Percentiles rank a stretch among this genome's conserved stretches.
Conservation (phyloP, 768 basidiomycete species). For the Boletus speciosus region DNA sequence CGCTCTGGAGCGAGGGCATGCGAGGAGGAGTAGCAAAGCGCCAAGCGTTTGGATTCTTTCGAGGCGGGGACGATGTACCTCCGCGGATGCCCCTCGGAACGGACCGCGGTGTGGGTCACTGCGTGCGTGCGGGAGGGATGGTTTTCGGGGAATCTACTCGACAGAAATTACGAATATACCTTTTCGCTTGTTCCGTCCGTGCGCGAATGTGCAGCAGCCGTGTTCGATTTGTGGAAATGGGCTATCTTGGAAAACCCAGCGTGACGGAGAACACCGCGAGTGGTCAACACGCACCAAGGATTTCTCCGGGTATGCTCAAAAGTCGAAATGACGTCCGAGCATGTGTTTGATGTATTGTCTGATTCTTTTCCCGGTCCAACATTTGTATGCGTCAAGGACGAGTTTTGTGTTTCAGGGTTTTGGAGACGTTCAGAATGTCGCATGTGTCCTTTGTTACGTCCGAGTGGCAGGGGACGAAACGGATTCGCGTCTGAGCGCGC, state of each 20-base stretch:
- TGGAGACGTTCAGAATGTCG: background rate
- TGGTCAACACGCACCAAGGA: background rate
- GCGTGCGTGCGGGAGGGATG: background rate
- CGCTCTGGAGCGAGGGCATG: background rate
- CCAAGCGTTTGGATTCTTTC: background rate
- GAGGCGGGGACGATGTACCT: background rate
- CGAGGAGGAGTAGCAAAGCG: background rate
- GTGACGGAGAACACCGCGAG: background rate
- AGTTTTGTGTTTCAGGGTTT: background rate
- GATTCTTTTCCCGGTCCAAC: background rate
- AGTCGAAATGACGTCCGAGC: background rate
- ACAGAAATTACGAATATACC: background rate
- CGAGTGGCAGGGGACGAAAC: background rate
- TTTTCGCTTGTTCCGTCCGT: background rate
- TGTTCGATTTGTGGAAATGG: background rate
- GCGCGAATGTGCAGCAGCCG: background rate
- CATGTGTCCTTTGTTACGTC: conserved; percentile 10
- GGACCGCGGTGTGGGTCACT: background rate
- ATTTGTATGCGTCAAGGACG: background rate
- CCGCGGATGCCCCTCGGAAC: conserved; percentile 7
- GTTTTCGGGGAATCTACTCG: background rate
- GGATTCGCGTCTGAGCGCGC: background rate
- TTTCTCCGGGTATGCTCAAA: background rate
- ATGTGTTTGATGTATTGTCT: background rate
- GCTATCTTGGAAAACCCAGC: background rate